These are phyloP conservation scores for Aspergillus fischeri DNA, from an alignment of 2,329 filamentous ascomycete species.

Conservation along the genomic window DNA sequence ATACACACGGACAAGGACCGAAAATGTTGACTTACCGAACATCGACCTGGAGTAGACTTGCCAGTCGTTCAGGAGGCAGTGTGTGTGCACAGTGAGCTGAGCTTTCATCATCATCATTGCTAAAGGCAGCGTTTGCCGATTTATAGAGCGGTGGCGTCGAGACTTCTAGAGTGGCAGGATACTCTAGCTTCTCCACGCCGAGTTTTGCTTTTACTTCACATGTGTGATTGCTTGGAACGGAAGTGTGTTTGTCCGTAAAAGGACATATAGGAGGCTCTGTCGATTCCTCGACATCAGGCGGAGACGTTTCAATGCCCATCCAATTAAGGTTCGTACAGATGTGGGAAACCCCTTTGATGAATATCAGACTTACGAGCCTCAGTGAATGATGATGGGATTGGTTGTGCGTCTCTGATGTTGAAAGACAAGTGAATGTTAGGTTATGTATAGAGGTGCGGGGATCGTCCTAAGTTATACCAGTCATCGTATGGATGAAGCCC, in stretches of 20 bases:
- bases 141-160: background rate
- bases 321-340: slow-evolving; percentile 21
- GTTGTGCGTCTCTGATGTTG: background rate
- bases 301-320: slow-evolving; percentile 38
- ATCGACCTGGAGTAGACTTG: slow-evolving; percentile 19
- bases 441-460: background rate
- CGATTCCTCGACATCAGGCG: slow-evolving; percentile 40
- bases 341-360: slow-evolving; percentile 1
- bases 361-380: background rate
- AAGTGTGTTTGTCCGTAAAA: slow-evolving; percentile 24
- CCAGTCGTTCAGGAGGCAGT: slow-evolving; percentile 16
- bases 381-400: background rate
- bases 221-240: slow-evolving; percentile 16
- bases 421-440: background rate
- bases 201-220: slow-evolving; percentile 15
- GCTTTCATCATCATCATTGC: background rate
- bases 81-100: slow-evolving; percentile 23
- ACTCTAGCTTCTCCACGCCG: slow-evolving; percentile 15
- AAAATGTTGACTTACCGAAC: slow-evolving; percentile 16
- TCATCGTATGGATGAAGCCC: background rate
- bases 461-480: background rate
- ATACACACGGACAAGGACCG: background rate
- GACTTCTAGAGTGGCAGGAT: slow-evolving; percentile 1
- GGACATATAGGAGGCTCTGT: slow-evolving; percentile 38
- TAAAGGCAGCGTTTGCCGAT: slow-evolving; percentile 1